Evolutionary conservation across 1,139 yeast genomes (phyloP), one percentile per base, ranked within the genome.

Genomic region (Zygosaccharomyces pseudobailii): DNA sequence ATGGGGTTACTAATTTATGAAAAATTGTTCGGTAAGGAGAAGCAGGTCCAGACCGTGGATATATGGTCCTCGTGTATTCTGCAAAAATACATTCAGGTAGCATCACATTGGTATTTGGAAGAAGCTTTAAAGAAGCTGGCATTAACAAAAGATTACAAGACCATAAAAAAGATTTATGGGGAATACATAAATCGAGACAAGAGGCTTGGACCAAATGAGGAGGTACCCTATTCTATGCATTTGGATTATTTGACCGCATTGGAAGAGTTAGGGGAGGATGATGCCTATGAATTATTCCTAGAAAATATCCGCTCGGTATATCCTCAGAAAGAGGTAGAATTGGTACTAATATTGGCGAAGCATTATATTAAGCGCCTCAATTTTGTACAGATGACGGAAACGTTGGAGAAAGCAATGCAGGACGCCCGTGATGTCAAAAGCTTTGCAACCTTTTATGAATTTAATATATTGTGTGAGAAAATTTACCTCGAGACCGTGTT

Each of bases 401-500:
- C 72, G 17, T 43, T 65, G 28, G 40, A 45, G 17, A 40, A 51
- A 13, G 40, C 53, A 9, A 39, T 82, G 7, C 54, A 62, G 1
- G 56, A 68, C 1, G 78, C 83, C 7, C 53, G 63, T 4, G 79
- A 87, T 0, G 69, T 84, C 2, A 70, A 72, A 31, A 94, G 86
- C 53, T 87, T 88, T 61, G 75, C 84, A 0, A 59, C 71, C 28
- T 67, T 87, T 0, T 89, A 79, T 64, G 87, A 87, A 60, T 69
- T 79, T 4, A 82, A 77, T 57, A 67, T 83, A 2, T 83, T 82
- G 53, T 76, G 80, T 59, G 84, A 82, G 59, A 92, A 85, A 54
- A 58, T 71, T 1, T 54, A 71, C 6, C 62, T 82, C 7, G 64
- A 73, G 2, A 63, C 64, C 20, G 48, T 76, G 17, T 63, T 78